Conservation (phyloP, 768 basidiomycete genomes). For the Tylopilus felleus region DNA sequence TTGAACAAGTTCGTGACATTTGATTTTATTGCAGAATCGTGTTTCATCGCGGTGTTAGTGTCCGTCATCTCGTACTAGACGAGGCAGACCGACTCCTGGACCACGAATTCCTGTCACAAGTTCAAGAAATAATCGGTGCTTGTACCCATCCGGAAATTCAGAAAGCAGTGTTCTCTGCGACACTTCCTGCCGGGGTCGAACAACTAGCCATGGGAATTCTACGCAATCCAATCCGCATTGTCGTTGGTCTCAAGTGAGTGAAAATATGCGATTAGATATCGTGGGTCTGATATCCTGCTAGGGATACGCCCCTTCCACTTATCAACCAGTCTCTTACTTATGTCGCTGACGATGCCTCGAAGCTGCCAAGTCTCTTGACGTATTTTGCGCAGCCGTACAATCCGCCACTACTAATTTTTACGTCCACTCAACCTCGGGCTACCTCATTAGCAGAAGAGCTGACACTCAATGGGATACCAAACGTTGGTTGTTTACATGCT, state of each 20-base stretch:
- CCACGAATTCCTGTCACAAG: constrained; percentile 81
- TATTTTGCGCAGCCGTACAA: constrained; percentile 81
- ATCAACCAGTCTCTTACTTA: constrained; percentile 87
- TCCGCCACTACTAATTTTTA: constrained; percentile 89
- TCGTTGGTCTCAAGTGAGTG: constrained; percentile 93
- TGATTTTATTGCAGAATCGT: background rate
- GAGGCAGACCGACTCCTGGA: constrained; percentile 93
- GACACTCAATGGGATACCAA: constrained; percentile 68
- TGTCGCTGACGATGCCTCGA: constrained; percentile 92
- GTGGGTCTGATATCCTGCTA: constrained; percentile 32
- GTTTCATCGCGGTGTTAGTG: constrained; percentile 42
- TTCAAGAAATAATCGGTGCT: constrained; percentile 79
- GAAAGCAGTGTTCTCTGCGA: constrained; percentile 93
- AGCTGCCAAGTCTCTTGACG: constrained; percentile 81
- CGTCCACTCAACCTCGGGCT: constrained; percentile 84
- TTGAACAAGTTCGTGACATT: constrained; percentile 63
- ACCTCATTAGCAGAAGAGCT: constrained; percentile 79
- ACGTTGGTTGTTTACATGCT: constrained; percentile 89
- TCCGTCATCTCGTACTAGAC: constrained; percentile 82
- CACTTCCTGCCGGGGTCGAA: constrained; percentile 85
- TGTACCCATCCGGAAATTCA: constrained; percentile 69
- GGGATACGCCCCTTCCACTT: constrained; percentile 92
- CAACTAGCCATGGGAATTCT: constrained; percentile 85
- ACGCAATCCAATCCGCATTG: constrained; percentile 81
- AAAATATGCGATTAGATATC: background rate